Evolutionary conservation across 1,284 basidiomycete genomes (phyloP).

Genomic region (Neolentinus lepideus): DNA sequence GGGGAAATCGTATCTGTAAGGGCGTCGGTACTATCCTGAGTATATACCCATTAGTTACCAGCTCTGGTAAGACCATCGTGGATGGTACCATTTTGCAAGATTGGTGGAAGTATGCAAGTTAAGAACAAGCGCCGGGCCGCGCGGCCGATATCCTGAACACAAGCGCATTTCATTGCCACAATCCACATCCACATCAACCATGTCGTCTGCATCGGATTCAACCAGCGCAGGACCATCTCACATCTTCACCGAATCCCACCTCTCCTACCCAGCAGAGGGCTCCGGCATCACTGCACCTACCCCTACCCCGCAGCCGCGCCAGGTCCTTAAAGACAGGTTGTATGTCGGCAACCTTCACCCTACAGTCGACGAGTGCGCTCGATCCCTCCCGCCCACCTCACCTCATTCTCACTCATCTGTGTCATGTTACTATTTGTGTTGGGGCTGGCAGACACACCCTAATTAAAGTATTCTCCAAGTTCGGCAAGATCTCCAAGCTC

Average conservation of each 20-base stretch:
- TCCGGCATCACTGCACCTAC: constrained; percentile 1
- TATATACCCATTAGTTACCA: too few species aligned
- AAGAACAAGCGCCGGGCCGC: too few species aligned
- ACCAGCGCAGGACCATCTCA: not conserved
- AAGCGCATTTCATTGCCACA: too few species aligned
- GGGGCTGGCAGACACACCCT: constrained; percentile 63
- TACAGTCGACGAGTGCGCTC: constrained; percentile 80
- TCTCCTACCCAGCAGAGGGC: constrained; percentile 11
- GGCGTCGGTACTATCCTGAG: constrained; percentile 32
- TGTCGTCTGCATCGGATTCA: not conserved
- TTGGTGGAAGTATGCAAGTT: too few species aligned
- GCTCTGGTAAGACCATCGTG: too few species aligned
- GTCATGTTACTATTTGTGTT: too few species aligned
- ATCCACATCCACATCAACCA: not conserved
- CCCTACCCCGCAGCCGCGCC: constrained; percentile 14
- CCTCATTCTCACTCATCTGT: too few species aligned
- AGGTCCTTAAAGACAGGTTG: constrained; percentile 56
- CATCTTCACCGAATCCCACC: constrained; percentile 7
- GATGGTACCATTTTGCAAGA: too few species aligned
- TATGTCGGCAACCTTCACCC: constrained; percentile 91
- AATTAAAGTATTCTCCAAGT: constrained; percentile 85
- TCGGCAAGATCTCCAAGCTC: constrained; percentile 86
- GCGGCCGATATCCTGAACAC: too few species aligned
- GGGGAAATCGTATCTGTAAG: constrained; percentile 49
- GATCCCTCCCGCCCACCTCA: too few species aligned